A percentile compares a stretch with the other conserved stretches of the same genome.
Evolutionary conservation across 2,329 filamentous ascomycete species (phyloP).

Genomic region (Ustulina deusta): DNA sequence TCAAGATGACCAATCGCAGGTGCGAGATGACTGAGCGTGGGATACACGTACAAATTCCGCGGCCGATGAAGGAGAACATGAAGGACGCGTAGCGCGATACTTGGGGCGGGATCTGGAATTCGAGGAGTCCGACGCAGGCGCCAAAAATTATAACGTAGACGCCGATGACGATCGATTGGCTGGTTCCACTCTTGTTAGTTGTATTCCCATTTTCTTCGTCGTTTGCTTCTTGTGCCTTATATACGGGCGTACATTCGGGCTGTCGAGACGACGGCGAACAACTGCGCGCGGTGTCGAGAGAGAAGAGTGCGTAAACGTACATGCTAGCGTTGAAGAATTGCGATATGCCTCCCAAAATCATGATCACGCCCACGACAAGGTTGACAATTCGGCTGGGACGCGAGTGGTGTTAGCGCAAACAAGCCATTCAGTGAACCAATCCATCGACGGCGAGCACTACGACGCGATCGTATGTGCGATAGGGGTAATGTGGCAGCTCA

Average conservation of each 20-base stretch:
- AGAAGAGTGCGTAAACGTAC: constrained; percentile 60
- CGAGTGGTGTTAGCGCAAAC: constrained; percentile 50
- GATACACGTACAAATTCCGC: constrained; percentile 84
- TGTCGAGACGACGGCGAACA: constrained; percentile 4
- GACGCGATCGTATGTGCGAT: neutral
- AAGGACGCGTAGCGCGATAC: constrained; percentile 95
- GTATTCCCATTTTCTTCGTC: neutral
- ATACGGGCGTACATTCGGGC: neutral
- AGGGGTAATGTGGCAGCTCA: neutral
- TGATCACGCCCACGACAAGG: constrained; percentile 85
- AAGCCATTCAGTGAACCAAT: constrained; percentile 50
- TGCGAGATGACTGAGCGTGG: neutral
- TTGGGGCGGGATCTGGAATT: constrained; percentile 96
- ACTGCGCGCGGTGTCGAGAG: constrained; percentile 44
- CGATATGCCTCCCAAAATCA: constrained; percentile 84
- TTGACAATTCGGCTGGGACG: constrained; percentile 87
- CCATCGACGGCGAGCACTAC: neutral
- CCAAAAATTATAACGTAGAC: constrained; percentile 93
- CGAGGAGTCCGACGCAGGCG: constrained; percentile 78
- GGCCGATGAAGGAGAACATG: constrained; percentile 96
- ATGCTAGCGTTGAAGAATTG: constrained; percentile 74
- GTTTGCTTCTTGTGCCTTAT: too few relatives aligned
- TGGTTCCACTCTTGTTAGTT: constrained; percentile 51
- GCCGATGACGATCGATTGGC: constrained; percentile 81
- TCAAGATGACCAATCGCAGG: neutral